Percentiles rank a stretch among this genome's conserved stretches.
These are phyloP conservation scores for Penicillium janthinellum DNA, from an alignment of 2,329 filamentous ascomycete genomes.

Conservation along the genomic window DNA sequence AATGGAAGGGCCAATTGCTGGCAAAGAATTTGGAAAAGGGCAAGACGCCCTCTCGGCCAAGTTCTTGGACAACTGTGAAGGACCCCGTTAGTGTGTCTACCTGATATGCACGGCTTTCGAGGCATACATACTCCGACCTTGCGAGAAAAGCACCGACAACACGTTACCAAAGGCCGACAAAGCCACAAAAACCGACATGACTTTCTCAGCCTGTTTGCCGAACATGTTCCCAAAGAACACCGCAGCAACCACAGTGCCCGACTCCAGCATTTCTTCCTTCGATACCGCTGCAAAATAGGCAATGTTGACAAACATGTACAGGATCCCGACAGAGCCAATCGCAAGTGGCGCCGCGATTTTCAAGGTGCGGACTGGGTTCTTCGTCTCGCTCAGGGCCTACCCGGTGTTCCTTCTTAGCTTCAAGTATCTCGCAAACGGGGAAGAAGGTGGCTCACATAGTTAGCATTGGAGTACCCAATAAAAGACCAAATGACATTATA, in stretches of 20 bases:
- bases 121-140: constrained; percentile 41
- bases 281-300: constrained; percentile 63
- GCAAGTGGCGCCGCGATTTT: constrained; percentile 59
- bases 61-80: constrained; percentile 51
- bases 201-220: constrained; percentile 55
- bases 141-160: constrained; percentile 57
- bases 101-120: background rate
- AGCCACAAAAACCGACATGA: constrained; percentile 63
- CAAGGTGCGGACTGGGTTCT: constrained; percentile 60
- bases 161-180: constrained; percentile 64
- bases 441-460: constrained; percentile 52
- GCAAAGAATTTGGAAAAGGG: constrained; percentile 69
- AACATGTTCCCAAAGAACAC: constrained; percentile 64
- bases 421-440: background rate
- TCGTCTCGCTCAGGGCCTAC: constrained; percentile 56
- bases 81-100: background rate
- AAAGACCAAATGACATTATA: constrained; percentile 66
- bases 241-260: constrained; percentile 58
- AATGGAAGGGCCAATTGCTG: constrained; percentile 67
- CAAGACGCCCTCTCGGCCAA: constrained; percentile 69
- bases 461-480: constrained; percentile 62
- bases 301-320: constrained; percentile 61
- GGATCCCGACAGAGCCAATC: constrained; percentile 55
- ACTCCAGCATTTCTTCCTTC: constrained; percentile 56
- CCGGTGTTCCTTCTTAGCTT: constrained; percentile 14